Evolutionary conservation across 2,329 filamentous ascomycete species (phyloP).

Genomic region (Aspergillus sclerotialis): DNA sequence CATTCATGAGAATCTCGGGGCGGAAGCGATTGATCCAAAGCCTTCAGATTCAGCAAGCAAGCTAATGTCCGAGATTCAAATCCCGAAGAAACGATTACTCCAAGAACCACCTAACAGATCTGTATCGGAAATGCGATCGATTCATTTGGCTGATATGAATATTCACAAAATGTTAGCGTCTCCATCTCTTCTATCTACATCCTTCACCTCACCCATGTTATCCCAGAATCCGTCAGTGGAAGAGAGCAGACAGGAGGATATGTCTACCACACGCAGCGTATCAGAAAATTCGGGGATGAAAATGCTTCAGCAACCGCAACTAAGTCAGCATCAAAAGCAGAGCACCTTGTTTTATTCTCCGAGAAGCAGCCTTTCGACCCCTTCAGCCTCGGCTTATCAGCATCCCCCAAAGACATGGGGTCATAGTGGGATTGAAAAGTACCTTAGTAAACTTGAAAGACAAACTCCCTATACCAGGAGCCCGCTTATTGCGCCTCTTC

Average conservation of each 20-base stretch:
- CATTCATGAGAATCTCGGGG: background rate
- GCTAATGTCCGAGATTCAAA: constrained; percentile 10
- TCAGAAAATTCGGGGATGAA: constrained; percentile 1
- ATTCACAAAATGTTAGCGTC: constrained; percentile 22
- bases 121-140: constrained; percentile 11
- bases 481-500: background rate
- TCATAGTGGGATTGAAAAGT: background rate
- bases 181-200: constrained; percentile 14
- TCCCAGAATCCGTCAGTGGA: constrained; percentile 17
- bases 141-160: constrained; percentile 22
- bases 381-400: background rate
- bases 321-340: background rate
- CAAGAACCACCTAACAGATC: constrained; percentile 5
- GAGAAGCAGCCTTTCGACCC: background rate
- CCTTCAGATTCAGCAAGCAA: constrained; percentile 12
- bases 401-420: background rate
- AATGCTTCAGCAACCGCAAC: background rate
- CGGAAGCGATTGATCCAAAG: background rate
- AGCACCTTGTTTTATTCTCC: background rate
- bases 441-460: background rate
- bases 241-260: constrained; percentile 10
- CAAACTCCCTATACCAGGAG: background rate
- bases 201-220: constrained; percentile 12
- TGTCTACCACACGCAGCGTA: constrained; percentile 6
- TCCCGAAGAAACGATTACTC: constrained; percentile 18